phyloP scores from a whole-genome alignment of 176 grass and related monocot genomes.

The Dendrocalamus sinicus region DNA sequence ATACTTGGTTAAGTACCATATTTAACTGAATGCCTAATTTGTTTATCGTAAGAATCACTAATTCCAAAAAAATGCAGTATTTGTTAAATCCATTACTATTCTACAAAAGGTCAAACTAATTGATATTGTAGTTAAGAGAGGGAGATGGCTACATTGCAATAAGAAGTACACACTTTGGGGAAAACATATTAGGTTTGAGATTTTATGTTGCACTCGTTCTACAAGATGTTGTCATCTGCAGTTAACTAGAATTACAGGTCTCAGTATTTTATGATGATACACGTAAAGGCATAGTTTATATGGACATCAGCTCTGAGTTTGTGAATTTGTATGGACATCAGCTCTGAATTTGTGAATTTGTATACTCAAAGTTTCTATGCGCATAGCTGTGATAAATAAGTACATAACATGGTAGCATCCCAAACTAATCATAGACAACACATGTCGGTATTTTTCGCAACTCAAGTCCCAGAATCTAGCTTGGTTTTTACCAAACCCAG shows the following conservation, averaged over 20 bases:
- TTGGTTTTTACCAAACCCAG: slow-evolving; percentile 24
- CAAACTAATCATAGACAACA: background rate
- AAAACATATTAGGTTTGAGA: background rate
- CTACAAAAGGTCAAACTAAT: background rate
- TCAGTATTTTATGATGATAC: background rate
- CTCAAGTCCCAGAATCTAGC: slow-evolving; percentile 5
- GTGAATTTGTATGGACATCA: background rate
- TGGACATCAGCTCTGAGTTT: slow-evolving; percentile 13
- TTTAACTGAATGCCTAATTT: slow-evolving; percentile 19
- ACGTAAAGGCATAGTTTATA: background rate
- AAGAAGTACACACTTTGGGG: background rate
- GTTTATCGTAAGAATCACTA: background rate
- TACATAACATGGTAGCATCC: slow-evolving; percentile 1
- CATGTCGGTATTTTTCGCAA: background rate
- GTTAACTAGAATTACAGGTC: background rate
- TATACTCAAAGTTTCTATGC: background rate
- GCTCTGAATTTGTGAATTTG: background rate
- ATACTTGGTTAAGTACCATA: slow-evolving; percentile 7
- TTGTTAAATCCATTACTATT: background rate
- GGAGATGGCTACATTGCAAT: background rate
- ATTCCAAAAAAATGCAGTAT: background rate
- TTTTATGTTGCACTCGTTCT: background rate
- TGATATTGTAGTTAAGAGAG: background rate
- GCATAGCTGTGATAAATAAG: background rate
- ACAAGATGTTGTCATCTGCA: slow-evolving; percentile 15